Conservation (phyloP, 148 eudicot species). For the Linanthus parryae region DNA sequence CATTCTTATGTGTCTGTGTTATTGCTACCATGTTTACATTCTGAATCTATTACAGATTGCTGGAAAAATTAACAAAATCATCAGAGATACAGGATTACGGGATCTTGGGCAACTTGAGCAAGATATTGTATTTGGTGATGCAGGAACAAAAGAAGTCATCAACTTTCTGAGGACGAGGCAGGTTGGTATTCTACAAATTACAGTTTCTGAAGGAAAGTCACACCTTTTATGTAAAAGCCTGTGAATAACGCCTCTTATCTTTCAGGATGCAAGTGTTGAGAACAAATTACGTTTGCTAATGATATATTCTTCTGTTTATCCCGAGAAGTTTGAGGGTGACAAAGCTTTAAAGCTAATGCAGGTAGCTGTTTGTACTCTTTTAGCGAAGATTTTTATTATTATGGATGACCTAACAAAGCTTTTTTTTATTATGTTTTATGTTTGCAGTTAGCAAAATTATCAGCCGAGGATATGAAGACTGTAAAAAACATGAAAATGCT, state of each 20-base stretch:
- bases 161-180: constrained; percentile 61
- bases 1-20: too few relatives aligned
- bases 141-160: constrained; percentile 90
- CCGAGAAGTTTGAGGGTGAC: constrained; percentile 98
- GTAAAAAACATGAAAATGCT: constrained; percentile 76
- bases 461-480: constrained; percentile 69
- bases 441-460: constrained; percentile 75
- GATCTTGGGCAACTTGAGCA: constrained; percentile 98
- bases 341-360: constrained; percentile 92
- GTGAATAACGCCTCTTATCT: background rate
- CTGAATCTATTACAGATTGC: constrained; percentile 88
- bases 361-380: constrained; percentile 28
- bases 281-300: constrained; percentile 81
- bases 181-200: constrained; percentile 26
- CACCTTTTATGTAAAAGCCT: background rate
- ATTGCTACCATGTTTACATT: too few relatives aligned
- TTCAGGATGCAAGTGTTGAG: constrained; percentile 56
- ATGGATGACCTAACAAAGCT: background rate
- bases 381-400: background rate
- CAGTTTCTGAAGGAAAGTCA: background rate
- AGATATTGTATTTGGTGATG: constrained; percentile 98
- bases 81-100: constrained; percentile 69
- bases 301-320: constrained; percentile 81
- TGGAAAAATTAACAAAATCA: constrained; percentile 72
- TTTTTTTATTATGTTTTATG: background rate